A percentile compares a stretch with the other conserved stretches of the same genome.
phyloP scores from a whole-genome alignment of 2,329 filamentous ascomycete genomes.

The Neocucurbitaria cava region DNA sequence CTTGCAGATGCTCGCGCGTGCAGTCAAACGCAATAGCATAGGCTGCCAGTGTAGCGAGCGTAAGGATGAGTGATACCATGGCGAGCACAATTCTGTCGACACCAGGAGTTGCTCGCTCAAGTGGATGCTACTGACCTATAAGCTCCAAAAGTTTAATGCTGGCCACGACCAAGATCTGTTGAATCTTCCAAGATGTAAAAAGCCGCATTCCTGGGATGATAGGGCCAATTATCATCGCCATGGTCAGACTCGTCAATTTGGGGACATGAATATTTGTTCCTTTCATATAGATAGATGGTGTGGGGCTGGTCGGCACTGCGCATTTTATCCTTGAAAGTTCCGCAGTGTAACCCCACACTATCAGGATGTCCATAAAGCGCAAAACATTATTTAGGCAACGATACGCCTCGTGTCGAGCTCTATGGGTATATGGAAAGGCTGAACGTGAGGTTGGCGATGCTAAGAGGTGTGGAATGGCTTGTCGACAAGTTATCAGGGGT shows the following conservation, averaged over 20 bases:
- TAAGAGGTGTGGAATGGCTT: no score
- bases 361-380: no score
- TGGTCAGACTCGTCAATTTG: background rate
- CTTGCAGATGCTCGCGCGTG: conserved; percentile 11
- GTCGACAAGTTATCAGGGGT: no score
- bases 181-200: background rate
- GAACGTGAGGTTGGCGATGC: no score
- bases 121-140: background rate
- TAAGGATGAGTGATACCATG: background rate
- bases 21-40: conserved; percentile 9
- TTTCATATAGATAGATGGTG: conserved; percentile 12
- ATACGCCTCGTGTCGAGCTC: no score
- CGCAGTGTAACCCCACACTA: conserved; percentile 9
- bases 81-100: background rate
- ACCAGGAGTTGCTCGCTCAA: background rate
- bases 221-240: conserved; percentile 1
- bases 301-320: conserved; percentile 19
- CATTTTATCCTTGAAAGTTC: background rate
- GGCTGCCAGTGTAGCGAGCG: background rate
- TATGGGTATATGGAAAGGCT: no score
- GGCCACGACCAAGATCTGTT: background rate
- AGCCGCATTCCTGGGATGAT: background rate
- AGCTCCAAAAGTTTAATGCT: background rate
- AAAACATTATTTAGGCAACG: background rate
- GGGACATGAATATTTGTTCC: background rate